Evolutionary conservation across 306 rosid genomes (phyloP), one percentile per base, ranked within the genome.

Genomic region (Morella rubra): DNA sequence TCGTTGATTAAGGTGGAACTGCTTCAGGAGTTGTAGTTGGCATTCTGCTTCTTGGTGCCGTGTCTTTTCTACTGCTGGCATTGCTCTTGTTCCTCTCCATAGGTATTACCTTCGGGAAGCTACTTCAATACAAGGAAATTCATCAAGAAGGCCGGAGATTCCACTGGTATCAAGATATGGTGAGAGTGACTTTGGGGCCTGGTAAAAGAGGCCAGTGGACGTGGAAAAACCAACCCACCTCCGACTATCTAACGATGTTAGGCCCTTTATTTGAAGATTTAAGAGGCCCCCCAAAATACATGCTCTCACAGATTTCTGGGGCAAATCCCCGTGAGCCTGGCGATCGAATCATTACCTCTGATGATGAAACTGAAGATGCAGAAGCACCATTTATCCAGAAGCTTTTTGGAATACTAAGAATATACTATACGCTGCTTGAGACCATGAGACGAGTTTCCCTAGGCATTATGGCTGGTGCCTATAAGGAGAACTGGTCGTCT

Each of bases 171-270:
- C 98, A 91, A 75, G 96, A 90, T 53, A 84, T 94, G 49, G 74
- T 90, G 47, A 81, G 97, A 62, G 90, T 91, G 59, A 91, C 96
- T 60, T 76, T 94, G 7, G 97, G 98, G 51, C 98, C 98, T 0
- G 96, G 96, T 15, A 94, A 94, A 80, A 85, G 97, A 83, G 97
- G 98, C 40, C 98, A 91, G 58, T 94, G 97, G 97, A 90, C 93
- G 32, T 91, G 97, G 98, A 94, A 89, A 77, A 83, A 79, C 15
- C 84, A 81, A 73, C 69, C 89, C 5, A 86, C 54, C 77, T 77
- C 97, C 51, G 40, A 79, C 70, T 76, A 75, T 71, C 85, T 87
- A 20, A 84, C 78, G 74, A 89, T 89, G 53, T 82, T 91, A 40
- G 97, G 97, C 44, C 97, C 95, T 37, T 80, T 92, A 20, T 92